Conservation (phyloP, 768 basidiomycete genomes). For the Leucocoprinus leucothites region DNA sequence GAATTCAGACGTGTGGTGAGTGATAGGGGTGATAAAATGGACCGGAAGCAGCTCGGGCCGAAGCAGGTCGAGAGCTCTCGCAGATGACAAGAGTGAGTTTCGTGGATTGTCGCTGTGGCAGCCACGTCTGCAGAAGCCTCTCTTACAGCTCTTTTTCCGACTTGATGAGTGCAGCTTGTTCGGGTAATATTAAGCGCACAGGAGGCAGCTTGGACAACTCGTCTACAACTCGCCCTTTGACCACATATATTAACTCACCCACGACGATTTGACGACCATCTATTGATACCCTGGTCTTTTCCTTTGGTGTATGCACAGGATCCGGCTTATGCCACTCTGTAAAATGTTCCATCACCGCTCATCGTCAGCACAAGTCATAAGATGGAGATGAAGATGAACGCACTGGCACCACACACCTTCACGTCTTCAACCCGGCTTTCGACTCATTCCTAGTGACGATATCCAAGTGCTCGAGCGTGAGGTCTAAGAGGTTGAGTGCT, state of each 20-base stretch:
- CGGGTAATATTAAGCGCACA: conserved; percentile 67
- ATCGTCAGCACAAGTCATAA: background rate
- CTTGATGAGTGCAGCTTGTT: conserved; percentile 3
- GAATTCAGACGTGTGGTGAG: background rate
- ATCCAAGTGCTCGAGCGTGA: conserved; percentile 86
- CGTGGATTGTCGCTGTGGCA: background rate
- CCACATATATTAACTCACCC: conserved; percentile 42
- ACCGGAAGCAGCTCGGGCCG: background rate
- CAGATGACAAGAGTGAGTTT: background rate
- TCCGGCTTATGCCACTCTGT: conserved; percentile 37
- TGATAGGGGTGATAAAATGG: conserved; percentile 5
- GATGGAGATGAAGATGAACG: conserved; percentile 20
- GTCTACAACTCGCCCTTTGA: conserved; percentile 39
- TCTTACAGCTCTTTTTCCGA: background rate
- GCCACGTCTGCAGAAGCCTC: no score
- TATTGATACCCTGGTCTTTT: conserved; percentile 83
- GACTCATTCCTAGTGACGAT: conserved; percentile 65
- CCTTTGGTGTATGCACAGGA: conserved; percentile 53
- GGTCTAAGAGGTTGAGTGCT: conserved; percentile 87
- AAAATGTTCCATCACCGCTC: background rate
- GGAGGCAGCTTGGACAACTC: conserved; percentile 73
- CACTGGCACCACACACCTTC: conserved; percentile 74
- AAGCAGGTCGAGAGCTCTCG: background rate
- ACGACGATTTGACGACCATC: conserved; percentile 84
- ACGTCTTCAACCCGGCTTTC: conserved; percentile 50